Conservation (phyloP, 768 basidiomycete species). For the Filobasidium wieringae region DNA sequence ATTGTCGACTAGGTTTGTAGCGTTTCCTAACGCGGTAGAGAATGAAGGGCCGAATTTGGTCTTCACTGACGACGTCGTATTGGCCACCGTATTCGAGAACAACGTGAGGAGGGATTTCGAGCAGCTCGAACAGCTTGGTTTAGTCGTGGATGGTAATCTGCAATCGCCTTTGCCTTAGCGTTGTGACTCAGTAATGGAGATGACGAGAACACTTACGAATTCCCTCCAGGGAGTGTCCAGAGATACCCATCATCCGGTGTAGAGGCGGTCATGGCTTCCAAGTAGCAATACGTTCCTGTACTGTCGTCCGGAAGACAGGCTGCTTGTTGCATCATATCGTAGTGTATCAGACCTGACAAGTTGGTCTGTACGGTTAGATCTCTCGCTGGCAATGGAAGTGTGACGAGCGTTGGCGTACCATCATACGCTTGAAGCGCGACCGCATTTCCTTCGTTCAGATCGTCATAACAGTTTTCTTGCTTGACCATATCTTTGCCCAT, state of each 20-base stretch:
- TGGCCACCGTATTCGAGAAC: neutral
- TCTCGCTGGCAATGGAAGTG: no score
- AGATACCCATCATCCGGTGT: conserved; percentile 10
- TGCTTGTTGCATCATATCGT: conserved; percentile 9
- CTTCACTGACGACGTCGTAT: neutral
- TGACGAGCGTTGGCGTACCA: neutral
- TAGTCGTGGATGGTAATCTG: neutral
- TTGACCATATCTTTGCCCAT: neutral
- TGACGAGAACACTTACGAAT: neutral
- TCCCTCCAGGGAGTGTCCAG: conserved; percentile 1
- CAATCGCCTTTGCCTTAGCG: neutral
- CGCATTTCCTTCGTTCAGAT: neutral
- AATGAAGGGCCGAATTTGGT: neutral
- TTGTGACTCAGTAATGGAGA: neutral
- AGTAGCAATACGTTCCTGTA: conserved; percentile 8
- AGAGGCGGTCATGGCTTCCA: conserved; percentile 1
- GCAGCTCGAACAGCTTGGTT: conserved; percentile 6
- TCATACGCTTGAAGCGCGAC: conserved; percentile 3
- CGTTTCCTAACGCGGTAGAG: neutral
- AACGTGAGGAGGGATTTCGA: conserved; percentile 3
- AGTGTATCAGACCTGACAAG: neutral
- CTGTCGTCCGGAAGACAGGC: conserved; percentile 4
- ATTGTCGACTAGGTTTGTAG: neutral
- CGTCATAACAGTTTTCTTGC: neutral
- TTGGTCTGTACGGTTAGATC: neutral